These are phyloP conservation scores for Cladosporium phlei DNA, from an alignment of 2,329 filamentous ascomycete species.

Conservation along the genomic window DNA sequence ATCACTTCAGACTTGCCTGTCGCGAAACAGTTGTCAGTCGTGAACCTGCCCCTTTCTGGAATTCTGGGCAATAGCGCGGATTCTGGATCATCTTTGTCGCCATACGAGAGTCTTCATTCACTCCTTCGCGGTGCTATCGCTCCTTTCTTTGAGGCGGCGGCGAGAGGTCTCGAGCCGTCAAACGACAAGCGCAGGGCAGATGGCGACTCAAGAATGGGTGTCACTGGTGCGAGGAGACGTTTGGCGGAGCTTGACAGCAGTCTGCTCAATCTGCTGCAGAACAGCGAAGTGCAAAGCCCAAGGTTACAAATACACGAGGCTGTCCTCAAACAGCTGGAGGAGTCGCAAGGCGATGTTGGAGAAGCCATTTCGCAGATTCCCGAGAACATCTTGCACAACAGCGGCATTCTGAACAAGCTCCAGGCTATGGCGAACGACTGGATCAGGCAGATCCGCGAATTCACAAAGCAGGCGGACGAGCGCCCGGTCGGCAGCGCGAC, in stretches of 20 bases:
- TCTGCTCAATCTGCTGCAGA: slow-evolving; percentile 88
- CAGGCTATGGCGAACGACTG: slow-evolving; percentile 93
- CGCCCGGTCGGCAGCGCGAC: slow-evolving; percentile 73
- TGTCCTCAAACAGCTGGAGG: slow-evolving; percentile 78
- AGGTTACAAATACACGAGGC: slow-evolving; percentile 82
- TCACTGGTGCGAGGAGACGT: slow-evolving; percentile 95
- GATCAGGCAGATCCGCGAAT: slow-evolving; percentile 97
- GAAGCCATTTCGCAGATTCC: slow-evolving; percentile 77
- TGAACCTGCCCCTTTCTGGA: slow-evolving; percentile 81
- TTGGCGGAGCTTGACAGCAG: slow-evolving; percentile 91
- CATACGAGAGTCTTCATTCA: slow-evolving; percentile 88
- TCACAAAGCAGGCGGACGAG: slow-evolving; percentile 90
- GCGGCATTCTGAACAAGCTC: slow-evolving; percentile 85
- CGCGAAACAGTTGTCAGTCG: slow-evolving; percentile 83
- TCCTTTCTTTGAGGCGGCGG: slow-evolving; percentile 96
- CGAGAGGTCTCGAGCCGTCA: slow-evolving; percentile 70
- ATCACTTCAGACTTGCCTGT: slow-evolving; percentile 81
- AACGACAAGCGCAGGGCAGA: slow-evolving; percentile 67
- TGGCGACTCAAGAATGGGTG: slow-evolving; percentile 85
- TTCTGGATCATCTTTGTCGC: slow-evolving; percentile 55
- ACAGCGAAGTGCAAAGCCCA: slow-evolving; percentile 93
- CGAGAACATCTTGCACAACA: slow-evolving; percentile 72
- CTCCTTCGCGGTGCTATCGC: slow-evolving; percentile 86
- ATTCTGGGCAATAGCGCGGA: slow-evolving; percentile 53
- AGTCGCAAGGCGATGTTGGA: slow-evolving; percentile 60